Conservation (phyloP, 2,329 filamentous ascomycete genomes). For the Sclerotinia minor region DNA sequence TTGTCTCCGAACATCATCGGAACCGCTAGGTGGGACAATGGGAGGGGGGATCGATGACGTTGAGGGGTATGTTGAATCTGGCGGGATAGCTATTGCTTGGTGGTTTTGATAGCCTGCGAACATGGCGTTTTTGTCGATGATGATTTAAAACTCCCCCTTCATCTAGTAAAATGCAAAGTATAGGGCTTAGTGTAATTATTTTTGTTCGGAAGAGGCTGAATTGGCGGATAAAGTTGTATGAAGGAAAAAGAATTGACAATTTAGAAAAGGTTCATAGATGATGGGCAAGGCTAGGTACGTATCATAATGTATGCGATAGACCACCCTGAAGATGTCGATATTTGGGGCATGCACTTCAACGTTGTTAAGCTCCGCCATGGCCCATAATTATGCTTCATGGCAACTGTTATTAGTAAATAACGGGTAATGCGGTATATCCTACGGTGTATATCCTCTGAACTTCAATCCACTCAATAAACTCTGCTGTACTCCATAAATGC, state of each 20-base stretch:
- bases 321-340: background rate
- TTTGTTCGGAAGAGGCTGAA: background rate
- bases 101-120: constrained; percentile 21
- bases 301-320: background rate
- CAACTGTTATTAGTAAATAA: background rate
- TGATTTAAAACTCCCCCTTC: background rate
- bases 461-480: background rate
- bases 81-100: constrained; percentile 12
- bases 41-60: constrained; percentile 8
- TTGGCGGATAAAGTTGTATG: background rate
- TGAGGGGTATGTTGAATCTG: constrained; percentile 18
- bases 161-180: background rate
- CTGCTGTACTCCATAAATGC: background rate
- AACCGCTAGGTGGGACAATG: constrained; percentile 20
- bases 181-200: background rate
- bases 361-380: background rate
- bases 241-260: constrained; percentile 1
- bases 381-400: background rate
- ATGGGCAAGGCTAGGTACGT: background rate
- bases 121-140: constrained; percentile 12
- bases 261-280: background rate
- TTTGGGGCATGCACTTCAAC: background rate
- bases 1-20: constrained; percentile 26
- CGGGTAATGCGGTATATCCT: too few species aligned
- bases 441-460: background rate